Evolutionary conservation across 2,329 filamentous ascomycete genomes (phyloP).

Genomic region (Aspergillus carbonarius): DNA sequence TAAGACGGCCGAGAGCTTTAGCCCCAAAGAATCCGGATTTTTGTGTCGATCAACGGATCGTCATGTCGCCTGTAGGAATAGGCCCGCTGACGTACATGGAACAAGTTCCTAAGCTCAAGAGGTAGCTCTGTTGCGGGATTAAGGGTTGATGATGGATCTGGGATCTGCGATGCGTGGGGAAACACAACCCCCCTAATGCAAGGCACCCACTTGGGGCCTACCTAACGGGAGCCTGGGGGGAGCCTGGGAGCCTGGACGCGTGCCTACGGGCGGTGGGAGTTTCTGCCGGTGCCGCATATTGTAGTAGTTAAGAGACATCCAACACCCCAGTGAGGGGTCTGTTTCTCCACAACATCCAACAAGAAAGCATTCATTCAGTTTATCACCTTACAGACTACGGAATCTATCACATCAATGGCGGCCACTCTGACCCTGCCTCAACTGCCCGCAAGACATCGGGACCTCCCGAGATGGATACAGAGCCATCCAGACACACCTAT

Average conservation of each 20-base stretch:
- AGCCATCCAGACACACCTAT: conserved; percentile 27
- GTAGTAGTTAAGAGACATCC: background rate
- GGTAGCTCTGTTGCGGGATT: too few relatives aligned
- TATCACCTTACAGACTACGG: background rate
- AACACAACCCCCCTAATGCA: background rate
- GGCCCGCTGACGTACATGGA: too few relatives aligned
- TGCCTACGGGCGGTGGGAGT: background rate
- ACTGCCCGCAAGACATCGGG: conserved; percentile 28
- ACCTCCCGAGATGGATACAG: conserved; percentile 29
- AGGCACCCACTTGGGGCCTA: background rate
- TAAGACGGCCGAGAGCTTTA: too few relatives aligned
- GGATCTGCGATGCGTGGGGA: background rate
- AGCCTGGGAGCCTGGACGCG: background rate
- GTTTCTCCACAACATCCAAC: too few relatives aligned
- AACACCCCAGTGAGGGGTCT: background rate
- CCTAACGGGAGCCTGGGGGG: background rate
- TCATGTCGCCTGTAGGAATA: too few relatives aligned
- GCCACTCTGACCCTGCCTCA: conserved; percentile 21
- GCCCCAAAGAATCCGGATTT: too few relatives aligned
- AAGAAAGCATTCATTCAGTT: background rate
- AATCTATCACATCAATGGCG: conserved; percentile 3
- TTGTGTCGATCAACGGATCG: too few relatives aligned
- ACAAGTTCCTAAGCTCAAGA: too few relatives aligned
- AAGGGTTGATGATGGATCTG: too few relatives aligned
- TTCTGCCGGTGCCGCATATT: background rate